phyloP scores from a whole-genome alignment of 805 yeast species.

The Cyberlindnera sargentensis region DNA sequence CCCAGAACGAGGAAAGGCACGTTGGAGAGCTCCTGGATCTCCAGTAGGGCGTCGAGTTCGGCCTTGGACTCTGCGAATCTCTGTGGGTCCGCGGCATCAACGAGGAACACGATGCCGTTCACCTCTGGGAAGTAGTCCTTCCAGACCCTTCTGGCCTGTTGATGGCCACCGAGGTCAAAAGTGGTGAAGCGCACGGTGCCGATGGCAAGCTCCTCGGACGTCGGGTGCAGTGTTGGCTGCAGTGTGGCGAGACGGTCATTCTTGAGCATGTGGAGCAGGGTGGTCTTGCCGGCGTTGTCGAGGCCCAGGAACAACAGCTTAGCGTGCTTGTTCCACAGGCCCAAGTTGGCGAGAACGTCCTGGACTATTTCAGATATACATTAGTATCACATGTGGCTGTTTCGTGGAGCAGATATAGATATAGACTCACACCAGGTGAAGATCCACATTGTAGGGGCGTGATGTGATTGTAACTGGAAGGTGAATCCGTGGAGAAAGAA shows the following conservation, averaged over 20 bases:
- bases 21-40: conserved; percentile 80
- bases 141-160: conserved; percentile 98
- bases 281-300: conserved; percentile 97
- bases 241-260: conserved; percentile 96
- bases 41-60: conserved; percentile 88
- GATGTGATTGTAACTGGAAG: too few relatives aligned
- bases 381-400: neutral
- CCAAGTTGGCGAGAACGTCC: conserved; percentile 70
- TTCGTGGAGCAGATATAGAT: neutral
- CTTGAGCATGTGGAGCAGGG: conserved; percentile 76
- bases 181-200: conserved; percentile 97
- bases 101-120: conserved; percentile 91
- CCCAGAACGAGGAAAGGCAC: conserved; percentile 95
- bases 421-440: conserved; percentile 37
- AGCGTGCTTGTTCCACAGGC: conserved; percentile 92
- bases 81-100: conserved; percentile 95
- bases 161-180: conserved; percentile 97
- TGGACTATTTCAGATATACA: conserved; percentile 10
- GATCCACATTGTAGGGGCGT: conserved; percentile 31
- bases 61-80: conserved; percentile 93
- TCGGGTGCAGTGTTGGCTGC: conserved; percentile 97
- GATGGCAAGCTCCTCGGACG: conserved; percentile 95
- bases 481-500: too few relatives aligned
- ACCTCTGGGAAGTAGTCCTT: conserved; percentile 99
- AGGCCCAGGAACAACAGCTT: conserved; percentile 91